Conservation (phyloP, 139 green algal genomes). For the Bryopsis sp. region DNA sequence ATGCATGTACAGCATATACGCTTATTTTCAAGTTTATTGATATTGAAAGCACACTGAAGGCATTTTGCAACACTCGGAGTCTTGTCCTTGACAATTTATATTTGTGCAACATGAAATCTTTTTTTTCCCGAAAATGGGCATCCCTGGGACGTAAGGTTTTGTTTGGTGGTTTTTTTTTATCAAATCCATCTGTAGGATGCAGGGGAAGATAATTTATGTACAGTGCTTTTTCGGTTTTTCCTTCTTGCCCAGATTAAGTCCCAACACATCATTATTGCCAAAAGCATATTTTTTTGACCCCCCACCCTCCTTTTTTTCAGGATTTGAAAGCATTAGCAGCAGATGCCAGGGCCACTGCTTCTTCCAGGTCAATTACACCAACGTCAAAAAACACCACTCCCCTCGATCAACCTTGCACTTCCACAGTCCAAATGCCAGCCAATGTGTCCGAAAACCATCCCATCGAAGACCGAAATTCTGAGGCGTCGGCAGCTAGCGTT, state of each 20-base stretch:
- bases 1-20: no score
- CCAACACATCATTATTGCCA: neutral
- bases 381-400: neutral
- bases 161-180: neutral
- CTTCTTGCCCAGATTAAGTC: neutral
- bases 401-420: neutral
- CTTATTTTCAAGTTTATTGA: no score
- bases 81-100: neutral
- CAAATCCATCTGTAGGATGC: neutral
- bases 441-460: neutral
- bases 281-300: neutral
- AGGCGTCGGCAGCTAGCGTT: neutral
- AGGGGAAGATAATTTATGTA: neutral
- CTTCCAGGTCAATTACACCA: neutral
- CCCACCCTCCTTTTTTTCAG: neutral
- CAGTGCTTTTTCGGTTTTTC: neutral
- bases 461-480: neutral
- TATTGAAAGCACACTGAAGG: no score
- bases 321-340: slow-evolving; percentile 3
- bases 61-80: no score
- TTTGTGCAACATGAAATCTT: neutral
- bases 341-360: neutral
- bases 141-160: neutral
- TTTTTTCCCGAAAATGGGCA: neutral
- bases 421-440: neutral